phyloP scores from a whole-genome alignment of 2,329 filamentous ascomycete genomes.

The Fusarium verticillioides region DNA sequence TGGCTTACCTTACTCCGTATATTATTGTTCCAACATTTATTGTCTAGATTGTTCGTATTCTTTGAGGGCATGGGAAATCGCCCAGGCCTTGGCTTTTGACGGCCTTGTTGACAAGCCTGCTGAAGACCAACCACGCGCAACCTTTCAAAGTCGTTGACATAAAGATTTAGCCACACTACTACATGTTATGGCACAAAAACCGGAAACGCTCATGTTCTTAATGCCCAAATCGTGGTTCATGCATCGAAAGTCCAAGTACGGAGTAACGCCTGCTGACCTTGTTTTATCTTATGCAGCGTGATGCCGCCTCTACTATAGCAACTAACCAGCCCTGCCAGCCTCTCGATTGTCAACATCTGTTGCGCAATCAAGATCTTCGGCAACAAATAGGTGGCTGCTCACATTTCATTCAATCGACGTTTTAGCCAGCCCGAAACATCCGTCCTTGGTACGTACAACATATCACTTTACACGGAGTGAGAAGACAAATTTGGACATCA shows the following conservation, averaged over 20 bases:
- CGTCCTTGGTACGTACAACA: constrained; percentile 4
- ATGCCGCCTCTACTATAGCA: background rate
- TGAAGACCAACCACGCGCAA: constrained; percentile 8
- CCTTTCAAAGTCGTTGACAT: constrained; percentile 24
- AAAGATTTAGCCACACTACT: constrained; percentile 18
- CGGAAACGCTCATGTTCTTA: constrained; percentile 15
- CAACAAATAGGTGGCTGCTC: constrained; percentile 10
- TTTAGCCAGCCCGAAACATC: constrained; percentile 29
- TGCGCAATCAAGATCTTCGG: constrained; percentile 7
- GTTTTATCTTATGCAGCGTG: constrained; percentile 7
- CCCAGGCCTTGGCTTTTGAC: constrained; percentile 22
- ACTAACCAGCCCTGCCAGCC: constrained; percentile 1
- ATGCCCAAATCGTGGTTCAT: constrained; percentile 10
- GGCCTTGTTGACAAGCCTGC: background rate
- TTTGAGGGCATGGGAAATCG: background rate
- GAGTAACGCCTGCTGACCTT: constrained; percentile 5
- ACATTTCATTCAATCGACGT: background rate
- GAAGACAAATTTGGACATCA: constrained; percentile 19
- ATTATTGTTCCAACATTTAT: background rate
- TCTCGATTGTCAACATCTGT: background rate
- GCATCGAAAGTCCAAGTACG: constrained; percentile 8
- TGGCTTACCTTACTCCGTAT: background rate
- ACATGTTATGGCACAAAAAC: constrained; percentile 21
- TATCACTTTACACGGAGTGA: background rate
- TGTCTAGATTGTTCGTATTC: background rate